Conservation (phyloP, 2,329 filamentous ascomycete genomes). For the Ceratocystis smalleyi region DNA sequence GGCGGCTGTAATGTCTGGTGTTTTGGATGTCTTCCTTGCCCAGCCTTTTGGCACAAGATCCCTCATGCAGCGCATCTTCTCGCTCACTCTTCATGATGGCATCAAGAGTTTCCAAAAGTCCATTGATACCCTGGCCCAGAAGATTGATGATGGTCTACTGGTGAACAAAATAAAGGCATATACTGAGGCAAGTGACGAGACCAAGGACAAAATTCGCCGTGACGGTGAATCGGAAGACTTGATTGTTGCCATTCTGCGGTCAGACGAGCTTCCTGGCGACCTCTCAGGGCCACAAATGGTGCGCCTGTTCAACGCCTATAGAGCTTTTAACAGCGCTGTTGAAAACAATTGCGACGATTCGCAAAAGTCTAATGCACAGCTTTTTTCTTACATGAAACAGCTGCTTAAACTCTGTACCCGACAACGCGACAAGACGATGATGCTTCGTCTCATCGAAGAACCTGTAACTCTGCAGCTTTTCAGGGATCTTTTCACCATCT, state of each 20-base stretch:
- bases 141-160: slow-evolving; percentile 68
- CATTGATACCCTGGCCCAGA: slow-evolving; percentile 60
- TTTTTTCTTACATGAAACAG: slow-evolving; percentile 91
- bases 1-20: slow-evolving; percentile 88
- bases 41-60: slow-evolving; percentile 86
- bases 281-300: slow-evolving; percentile 62
- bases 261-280: slow-evolving; percentile 53
- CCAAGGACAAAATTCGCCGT: slow-evolving; percentile 57
- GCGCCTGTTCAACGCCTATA: slow-evolving; percentile 82
- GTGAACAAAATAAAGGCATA: slow-evolving; percentile 71
- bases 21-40: slow-evolving; percentile 87
- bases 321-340: slow-evolving; percentile 88
- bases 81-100: slow-evolving; percentile 77
- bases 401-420: slow-evolving; percentile 81
- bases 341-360: slow-evolving; percentile 76
- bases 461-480: slow-evolving; percentile 94
- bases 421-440: slow-evolving; percentile 91
- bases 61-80: slow-evolving; percentile 86
- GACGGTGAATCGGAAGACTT: slow-evolving; percentile 63
- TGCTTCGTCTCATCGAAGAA: slow-evolving; percentile 89
- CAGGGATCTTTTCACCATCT: slow-evolving; percentile 92
- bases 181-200: slow-evolving; percentile 54
- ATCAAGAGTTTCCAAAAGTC: slow-evolving; percentile 74
- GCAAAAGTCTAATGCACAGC: slow-evolving; percentile 72
- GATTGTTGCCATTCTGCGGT: slow-evolving; percentile 69